phyloP scores from a whole-genome alignment of 768 basidiomycete genomes.

The Tubosaeta brunneosetosa region DNA sequence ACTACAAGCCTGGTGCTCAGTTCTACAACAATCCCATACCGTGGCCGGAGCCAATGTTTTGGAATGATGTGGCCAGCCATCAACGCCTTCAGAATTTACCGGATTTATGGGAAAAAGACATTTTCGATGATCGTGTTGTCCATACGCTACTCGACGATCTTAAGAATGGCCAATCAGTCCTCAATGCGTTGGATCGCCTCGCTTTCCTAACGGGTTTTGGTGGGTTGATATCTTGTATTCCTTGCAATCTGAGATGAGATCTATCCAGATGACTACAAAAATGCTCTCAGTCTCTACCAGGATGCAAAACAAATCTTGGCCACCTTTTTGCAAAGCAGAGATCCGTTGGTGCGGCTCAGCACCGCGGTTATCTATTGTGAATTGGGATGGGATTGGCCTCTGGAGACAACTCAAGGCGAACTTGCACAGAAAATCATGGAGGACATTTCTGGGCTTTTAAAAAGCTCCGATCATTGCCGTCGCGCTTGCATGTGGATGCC shows the following conservation, averaged over 20 bases:
- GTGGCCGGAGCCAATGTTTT: conserved; percentile 30
- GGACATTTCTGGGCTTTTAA: conserved; percentile 16
- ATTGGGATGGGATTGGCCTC: conserved; percentile 19
- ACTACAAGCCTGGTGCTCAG: conserved; percentile 24
- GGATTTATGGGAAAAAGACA: conserved; percentile 27
- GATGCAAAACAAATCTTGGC: conserved; percentile 9
- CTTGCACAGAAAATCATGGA: conserved; percentile 1
- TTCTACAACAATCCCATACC: conserved; percentile 18
- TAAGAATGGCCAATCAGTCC: conserved; percentile 9
- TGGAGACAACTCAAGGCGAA: neutral
- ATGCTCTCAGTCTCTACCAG: neutral
- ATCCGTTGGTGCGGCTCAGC: conserved; percentile 20
- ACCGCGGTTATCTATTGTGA: conserved; percentile 25
- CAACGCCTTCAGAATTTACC: conserved; percentile 14
- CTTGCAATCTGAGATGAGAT: neutral
- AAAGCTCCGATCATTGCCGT: conserved; percentile 1
- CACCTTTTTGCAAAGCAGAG: conserved; percentile 10
- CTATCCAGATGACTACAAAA: conserved; percentile 15
- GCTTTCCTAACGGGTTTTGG: conserved; percentile 30
- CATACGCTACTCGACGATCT: conserved; percentile 17
- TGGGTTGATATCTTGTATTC: conserved; percentile 1
- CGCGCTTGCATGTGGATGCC: conserved; percentile 28
- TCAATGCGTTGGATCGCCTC: conserved; percentile 24
- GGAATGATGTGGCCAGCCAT: conserved; percentile 25
- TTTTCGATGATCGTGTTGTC: conserved; percentile 22